Base-by-base conservation (phyloP, 305 asterid genomes). In the Fraxinus paxiana region DNA sequence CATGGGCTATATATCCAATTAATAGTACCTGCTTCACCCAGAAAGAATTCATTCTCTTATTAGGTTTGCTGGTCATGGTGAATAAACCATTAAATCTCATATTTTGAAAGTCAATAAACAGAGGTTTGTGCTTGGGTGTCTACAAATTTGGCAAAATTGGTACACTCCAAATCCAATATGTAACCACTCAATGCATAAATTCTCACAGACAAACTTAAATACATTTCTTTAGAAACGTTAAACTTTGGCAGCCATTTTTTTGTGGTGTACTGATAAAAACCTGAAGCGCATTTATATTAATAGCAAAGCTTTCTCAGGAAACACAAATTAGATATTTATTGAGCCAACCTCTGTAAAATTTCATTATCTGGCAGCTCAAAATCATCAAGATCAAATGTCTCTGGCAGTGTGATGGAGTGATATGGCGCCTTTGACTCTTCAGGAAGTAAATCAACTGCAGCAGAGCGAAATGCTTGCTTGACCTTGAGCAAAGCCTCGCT, bases 361-460 rank as follows among this genome's bases (percentile, higher is more conserved):
- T 94, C 98, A 90, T 83, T 92, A 82, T 96, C 99, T 83, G 98
- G 97, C 85, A 94, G 91, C 91, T 96, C 98, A 87, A 96, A 96
- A 88, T 94, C 98, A 86, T 96, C 99, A 75, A 96, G 99, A 85
- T 96, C 98, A 85, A 96, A 96, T 15, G 97, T 94, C 89, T 96
- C 99, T 0, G 99, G 99, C 91, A 96, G 85, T 56, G 99, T 94
- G 88, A 96, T 94, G 75, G 99, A 93, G 85, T 96, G 94, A 85
- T 94, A 94, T 28, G 98, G 99, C 9, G 98, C 99, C 88, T 91
- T 96, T 17, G 99, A 91, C 86, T 96, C 94, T 92, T 96, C 98
- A 34, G 98, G 99, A 22, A 97, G 99, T 79, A 96, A 89, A 88
- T 96, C 98, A 75, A 96, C 99, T 77, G 98, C 94, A 79, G 99